Conservation (phyloP, 495 filamentous ascomycete genomes). For the Aspergillus homomorphus region DNA sequence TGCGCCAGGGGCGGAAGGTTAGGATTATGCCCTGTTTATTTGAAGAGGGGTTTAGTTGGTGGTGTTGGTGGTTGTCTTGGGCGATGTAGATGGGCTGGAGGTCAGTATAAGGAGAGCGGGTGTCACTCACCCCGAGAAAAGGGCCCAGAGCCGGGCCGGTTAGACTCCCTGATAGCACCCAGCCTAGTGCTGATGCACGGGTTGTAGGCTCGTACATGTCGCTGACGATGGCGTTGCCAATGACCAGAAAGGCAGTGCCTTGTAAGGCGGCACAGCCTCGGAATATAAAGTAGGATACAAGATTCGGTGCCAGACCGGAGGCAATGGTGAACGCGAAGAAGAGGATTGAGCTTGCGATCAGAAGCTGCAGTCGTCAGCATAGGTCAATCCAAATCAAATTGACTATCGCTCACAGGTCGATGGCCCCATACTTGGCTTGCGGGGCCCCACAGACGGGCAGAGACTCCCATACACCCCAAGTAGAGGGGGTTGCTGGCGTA, state of each 20-base stretch:
- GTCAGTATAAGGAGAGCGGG: background rate
- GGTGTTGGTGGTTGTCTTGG: background rate
- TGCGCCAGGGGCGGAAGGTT: conserved; percentile 64
- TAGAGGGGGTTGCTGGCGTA: conserved; percentile 69
- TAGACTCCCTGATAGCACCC: conserved; percentile 66
- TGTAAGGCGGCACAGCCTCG: conserved; percentile 67
- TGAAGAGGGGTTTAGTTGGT: conserved; percentile 5
- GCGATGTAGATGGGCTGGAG: background rate
- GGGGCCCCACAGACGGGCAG: conserved; percentile 65
- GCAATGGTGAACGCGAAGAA: conserved; percentile 64
- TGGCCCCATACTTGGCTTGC: conserved; percentile 65
- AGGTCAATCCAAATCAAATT: background rate
- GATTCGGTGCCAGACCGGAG: conserved; percentile 63
- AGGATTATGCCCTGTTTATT: conserved; percentile 57
- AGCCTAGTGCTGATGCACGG: conserved; percentile 65
- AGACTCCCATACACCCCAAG: conserved; percentile 66
- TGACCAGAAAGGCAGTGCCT: conserved; percentile 65
- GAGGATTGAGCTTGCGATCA: conserved; percentile 51
- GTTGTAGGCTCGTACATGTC: conserved; percentile 64
- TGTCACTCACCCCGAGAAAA: conserved; percentile 48
- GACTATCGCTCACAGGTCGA: conserved; percentile 45
- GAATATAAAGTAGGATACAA: conserved; percentile 66
- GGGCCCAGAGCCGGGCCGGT: conserved; percentile 71
- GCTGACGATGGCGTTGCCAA: conserved; percentile 63
- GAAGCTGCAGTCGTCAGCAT: conserved; percentile 43